Evolutionary conservation across 768 basidiomycete species (phyloP), one percentile per base, ranked within the genome.

Genomic region (Coprinopsis marcescibilis): DNA sequence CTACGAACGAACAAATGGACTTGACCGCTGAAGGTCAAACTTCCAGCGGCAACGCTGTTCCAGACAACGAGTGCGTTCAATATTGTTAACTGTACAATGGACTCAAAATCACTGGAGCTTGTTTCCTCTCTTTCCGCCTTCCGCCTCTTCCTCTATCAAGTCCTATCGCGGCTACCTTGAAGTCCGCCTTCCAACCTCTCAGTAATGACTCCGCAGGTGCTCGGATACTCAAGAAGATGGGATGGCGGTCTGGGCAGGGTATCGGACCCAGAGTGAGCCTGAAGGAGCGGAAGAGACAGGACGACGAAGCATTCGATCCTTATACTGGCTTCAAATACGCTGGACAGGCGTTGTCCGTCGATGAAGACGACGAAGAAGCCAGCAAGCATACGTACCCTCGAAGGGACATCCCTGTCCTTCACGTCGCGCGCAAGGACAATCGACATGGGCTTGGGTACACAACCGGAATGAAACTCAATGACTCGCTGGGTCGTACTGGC

Each of bases 201-300:
- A 77, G 89, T 0, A 77, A 81, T 19, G 84, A 91, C 49, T 91
- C 90, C 2, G 75, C 82, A 21, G 95, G 95, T 0, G 83, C 88
- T 2, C 80, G 81, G 27, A 80, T 98, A 5, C 75, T 99, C 45
- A 85, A 83, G 68, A 94, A 91, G 66, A 93, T 97, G 85, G 95
- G 96, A 0, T 97, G 96, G 95, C 73, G 85, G 33, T 65, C 81
- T 0, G 96, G 94, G 1, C 92, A 94, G 65, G 96, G 95, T 11
- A 81, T 98, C 15, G 96, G 95, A 0, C 92, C 94, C 3, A 78
- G 95, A 10, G 71, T 98, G 24, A 81, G 89, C 3, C 76, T 85
- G 52, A 75, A 80, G 27, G 81, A 89, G 58, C 80, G 86, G 35
- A 81, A 77, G 53, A 65, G 78, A 14, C 89, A 94, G 60, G 82